A percentile compares a stretch with the other conserved stretches of the same genome.
phyloP scores from a whole-genome alignment of 805 yeast species.

The Hanseniaspora valbyensis region DNA sequence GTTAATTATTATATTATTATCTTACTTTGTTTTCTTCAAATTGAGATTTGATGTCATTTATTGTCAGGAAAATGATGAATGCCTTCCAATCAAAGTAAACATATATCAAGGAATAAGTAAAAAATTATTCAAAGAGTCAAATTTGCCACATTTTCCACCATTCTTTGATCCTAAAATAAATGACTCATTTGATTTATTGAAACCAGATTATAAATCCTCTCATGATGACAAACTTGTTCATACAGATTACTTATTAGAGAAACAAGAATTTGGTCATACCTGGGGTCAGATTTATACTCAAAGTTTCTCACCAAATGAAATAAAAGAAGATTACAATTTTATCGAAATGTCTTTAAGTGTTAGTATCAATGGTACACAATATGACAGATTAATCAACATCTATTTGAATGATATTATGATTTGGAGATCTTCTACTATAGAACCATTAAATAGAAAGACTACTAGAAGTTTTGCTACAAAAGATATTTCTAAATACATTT shows the following conservation, averaged over 20 bases:
- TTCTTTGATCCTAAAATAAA: background rate
- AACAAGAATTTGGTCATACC: constrained; percentile 44
- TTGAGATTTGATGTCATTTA: background rate
- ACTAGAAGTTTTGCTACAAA: constrained; percentile 44
- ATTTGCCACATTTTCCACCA: background rate
- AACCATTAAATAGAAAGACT: constrained; percentile 43
- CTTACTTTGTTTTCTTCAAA: background rate
- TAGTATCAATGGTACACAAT: constrained; percentile 48
- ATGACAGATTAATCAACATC: constrained; percentile 54
- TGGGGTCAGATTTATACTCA: constrained; percentile 48
- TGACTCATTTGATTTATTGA: constrained; percentile 11
- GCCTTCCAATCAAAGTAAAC: background rate
- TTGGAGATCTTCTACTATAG: constrained; percentile 81
- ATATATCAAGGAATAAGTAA: background rate
- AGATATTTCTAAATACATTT: constrained; percentile 50
- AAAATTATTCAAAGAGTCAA: background rate
- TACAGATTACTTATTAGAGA: constrained; percentile 32
- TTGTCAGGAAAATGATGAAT: background rate
- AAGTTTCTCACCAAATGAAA: constrained; percentile 37
- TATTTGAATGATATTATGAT: constrained; percentile 52
- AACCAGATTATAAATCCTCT: constrained; percentile 5
- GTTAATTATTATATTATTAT: background rate
- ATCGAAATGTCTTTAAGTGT: constrained; percentile 46
- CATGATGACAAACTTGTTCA: constrained; percentile 25
- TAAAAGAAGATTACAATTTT: constrained; percentile 36